A percentile compares a stretch with the other conserved stretches of the same genome.
Evolutionary conservation across 495 filamentous ascomycete species (phyloP).

Genomic region (Aspergillus hancockii): DNA sequence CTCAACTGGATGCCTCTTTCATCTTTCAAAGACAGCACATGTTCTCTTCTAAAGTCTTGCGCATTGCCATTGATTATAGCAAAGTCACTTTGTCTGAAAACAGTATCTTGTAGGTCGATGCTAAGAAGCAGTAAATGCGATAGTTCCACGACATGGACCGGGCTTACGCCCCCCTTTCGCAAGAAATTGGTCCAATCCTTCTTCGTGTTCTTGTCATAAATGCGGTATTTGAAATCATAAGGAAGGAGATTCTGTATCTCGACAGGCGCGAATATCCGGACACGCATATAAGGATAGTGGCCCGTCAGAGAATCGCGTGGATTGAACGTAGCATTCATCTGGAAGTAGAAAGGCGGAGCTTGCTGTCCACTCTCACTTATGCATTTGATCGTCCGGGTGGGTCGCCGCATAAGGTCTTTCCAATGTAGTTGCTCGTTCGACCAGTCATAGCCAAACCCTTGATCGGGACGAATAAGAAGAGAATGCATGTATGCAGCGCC

Average conservation of each 20-base stretch:
- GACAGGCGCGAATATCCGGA: conserved; percentile 86
- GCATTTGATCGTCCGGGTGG: conserved; percentile 83
- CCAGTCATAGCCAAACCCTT: conserved; percentile 96
- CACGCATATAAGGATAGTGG: conserved; percentile 90
- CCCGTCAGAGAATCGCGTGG: conserved; percentile 76
- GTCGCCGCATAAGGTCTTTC: conserved; percentile 83
- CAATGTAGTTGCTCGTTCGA: conserved; percentile 85
- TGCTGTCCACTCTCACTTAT: conserved; percentile 77
- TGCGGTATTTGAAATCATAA: conserved; percentile 98
- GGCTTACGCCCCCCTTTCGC: conserved; percentile 91
- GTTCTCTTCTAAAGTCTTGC: conserved; percentile 85
- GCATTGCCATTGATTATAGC: conserved; percentile 90
- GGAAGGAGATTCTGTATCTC: conserved; percentile 94
- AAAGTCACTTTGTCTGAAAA: conserved; percentile 93
- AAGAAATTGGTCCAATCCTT: conserved; percentile 99
- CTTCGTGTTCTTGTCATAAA: conserved; percentile 96
- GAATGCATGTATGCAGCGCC: conserved; percentile 90
- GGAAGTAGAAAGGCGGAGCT: conserved; percentile 89
- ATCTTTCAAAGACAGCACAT: conserved; percentile 78
- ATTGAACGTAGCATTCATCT: conserved; percentile 82
- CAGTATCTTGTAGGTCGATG: conserved; percentile 92
- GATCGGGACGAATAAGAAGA: conserved; percentile 87
- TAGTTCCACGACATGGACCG: conserved; percentile 93
- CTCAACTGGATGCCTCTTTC: conserved; percentile 73
- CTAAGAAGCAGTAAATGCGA: conserved; percentile 91